A percentile compares a stretch with the other conserved stretches of the same genome.
phyloP scores from a whole-genome alignment of 2,329 filamentous ascomycete genomes.

The Nothopassalora personata region DNA sequence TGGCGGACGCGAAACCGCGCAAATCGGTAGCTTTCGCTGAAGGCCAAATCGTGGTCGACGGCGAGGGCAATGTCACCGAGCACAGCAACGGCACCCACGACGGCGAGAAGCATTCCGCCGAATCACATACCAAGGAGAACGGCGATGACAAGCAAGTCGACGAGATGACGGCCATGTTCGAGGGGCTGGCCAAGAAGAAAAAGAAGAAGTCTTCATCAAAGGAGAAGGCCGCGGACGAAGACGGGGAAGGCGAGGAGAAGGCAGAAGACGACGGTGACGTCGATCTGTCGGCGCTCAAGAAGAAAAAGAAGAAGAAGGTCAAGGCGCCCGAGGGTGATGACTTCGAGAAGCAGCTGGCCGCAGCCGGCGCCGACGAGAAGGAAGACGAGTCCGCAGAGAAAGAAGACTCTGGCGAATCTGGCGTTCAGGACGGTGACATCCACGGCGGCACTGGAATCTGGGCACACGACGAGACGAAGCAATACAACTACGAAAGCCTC shows the following conservation, averaged over 20 bases:
- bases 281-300: constrained; percentile 67
- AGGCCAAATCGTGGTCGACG: constrained; percentile 79
- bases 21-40: constrained; percentile 94
- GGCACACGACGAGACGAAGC: constrained; percentile 70
- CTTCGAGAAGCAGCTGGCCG: constrained; percentile 62
- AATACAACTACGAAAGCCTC: constrained; percentile 79
- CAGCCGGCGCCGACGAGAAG: constrained; percentile 51
- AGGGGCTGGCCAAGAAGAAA: constrained; percentile 53
- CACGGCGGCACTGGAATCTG: constrained; percentile 86
- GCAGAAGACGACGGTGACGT: constrained; percentile 57
- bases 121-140: constrained; percentile 58
- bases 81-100: constrained; percentile 56
- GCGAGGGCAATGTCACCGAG: constrained; percentile 78
- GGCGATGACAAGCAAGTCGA: constrained; percentile 29
- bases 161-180: constrained; percentile 35
- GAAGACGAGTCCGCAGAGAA: constrained; percentile 52
- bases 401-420: constrained; percentile 27
- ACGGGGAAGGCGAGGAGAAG: constrained; percentile 36
- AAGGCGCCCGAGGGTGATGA: constrained; percentile 58
- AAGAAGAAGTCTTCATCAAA: constrained; percentile 61
- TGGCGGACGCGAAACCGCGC: constrained; percentile 60
- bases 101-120: constrained; percentile 73
- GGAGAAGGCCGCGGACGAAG: constrained; percentile 23
- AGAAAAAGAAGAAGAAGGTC: constrained; percentile 75
- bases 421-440: constrained; percentile 65